Conservation (phyloP, 495 filamentous ascomycete species). For the Penicillium macrosclerotiorum region DNA sequence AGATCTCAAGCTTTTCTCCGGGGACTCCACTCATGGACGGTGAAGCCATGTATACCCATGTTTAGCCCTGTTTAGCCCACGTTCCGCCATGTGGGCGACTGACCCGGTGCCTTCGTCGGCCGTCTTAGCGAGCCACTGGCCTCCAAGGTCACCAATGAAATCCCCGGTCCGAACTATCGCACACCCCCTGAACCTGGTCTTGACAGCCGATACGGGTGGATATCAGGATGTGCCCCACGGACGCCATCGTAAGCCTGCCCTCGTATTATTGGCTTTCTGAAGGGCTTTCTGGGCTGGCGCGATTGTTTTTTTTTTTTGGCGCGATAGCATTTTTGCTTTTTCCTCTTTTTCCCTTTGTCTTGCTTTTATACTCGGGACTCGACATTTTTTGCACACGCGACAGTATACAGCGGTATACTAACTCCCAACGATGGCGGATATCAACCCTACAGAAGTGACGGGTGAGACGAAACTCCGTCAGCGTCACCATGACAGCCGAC, state of each 20-base stretch:
- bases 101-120: no score
- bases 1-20: slow-evolving; percentile 2
- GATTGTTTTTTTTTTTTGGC: background rate
- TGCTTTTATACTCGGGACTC: background rate
- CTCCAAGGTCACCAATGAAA: no score
- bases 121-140: no score
- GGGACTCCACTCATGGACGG: background rate
- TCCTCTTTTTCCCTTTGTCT: background rate
- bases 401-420: no score
- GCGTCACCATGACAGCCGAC: slow-evolving; percentile 6
- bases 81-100: slow-evolving; percentile 1
- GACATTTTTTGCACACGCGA: background rate
- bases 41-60: no score
- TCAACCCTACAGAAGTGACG: background rate
- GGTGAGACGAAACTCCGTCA: slow-evolving; percentile 3
- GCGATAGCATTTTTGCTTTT: background rate
- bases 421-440: background rate
- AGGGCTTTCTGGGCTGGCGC: background rate
- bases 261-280: background rate
- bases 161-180: no score
- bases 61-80: background rate
- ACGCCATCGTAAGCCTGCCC: background rate
- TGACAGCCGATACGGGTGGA: no score
- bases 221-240: no score
- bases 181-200: no score